Base-by-base conservation (phyloP, 140 eudicot genomes). In the Anethum foeniculum region DNA sequence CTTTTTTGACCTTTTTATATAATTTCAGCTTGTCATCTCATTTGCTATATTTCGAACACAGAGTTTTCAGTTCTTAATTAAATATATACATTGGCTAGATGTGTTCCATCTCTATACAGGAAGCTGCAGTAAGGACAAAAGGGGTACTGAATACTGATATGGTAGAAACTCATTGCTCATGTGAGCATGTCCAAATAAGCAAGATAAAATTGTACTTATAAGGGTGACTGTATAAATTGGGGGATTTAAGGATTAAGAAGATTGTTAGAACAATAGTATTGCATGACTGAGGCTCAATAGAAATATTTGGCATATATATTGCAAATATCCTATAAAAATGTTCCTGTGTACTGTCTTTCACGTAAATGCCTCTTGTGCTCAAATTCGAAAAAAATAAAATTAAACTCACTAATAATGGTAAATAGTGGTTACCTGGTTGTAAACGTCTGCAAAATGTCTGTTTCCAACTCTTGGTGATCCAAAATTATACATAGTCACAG, bases 381-480 rank as follows among this genome's bases (percentile, higher is more conserved):
- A 9, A 41, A 18, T 19, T 39, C 19, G 2, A n/a, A n/a, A 30
- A 0, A 21, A 18, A 27, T 21, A 25, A 1, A 39, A 38, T 62
- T 21, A 21, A 5, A 25, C 5, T 43, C 36, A 7, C 30, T 12
- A 65, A 0, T 34, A 64, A 47, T 19, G 74, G 39, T 21, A 38
- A 36, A 32, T 7, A 79, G 58, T 16, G 28, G 25, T 80, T 85
- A 93, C 99, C 97, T 92, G 87, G 34, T 95, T 95, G 86, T 95
- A 95, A 52, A 92, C 77, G 79, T 95, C 91, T 28, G 97, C 92
- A 82, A 95, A 95, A 64, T 80, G 84, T 86, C 81, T 90, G 87
- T 92, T 95, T 75, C 99, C 99, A 78, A 95, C 99, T 88, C 99
- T 86, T 11, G 99, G 99, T 77, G 99, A 95, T 85, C 99, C 99